Base-by-base conservation (phyloP, 306 rosid genomes). In the Medicago arabica region DNA sequence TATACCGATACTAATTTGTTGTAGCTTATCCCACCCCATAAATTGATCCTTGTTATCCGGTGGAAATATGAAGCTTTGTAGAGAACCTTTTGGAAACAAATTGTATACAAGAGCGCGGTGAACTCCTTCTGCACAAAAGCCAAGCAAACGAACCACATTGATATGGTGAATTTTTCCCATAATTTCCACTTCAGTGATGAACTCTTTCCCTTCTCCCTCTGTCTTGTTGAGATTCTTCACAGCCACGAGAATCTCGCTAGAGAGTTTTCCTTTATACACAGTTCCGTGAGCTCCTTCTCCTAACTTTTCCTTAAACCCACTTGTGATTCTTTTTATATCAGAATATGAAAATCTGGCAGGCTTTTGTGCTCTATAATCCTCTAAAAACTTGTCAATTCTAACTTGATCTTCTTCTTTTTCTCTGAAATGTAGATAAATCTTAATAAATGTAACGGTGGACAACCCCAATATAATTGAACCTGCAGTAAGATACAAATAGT, bases 261-360 rank as follows among this genome's bases (percentile, higher is more conserved):
- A 65, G 49, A 65, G 50, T 5, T 65, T 39, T 9, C 70, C 70
- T 39, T 65, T 39, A 1, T 9, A 65, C 7, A 65, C 70, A 0
- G 70, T 17, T 10, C 70, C 70, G 3, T 65, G 70, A 65, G 70
- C 28, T 39, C 70, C 70, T 9, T 65, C 70, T 13, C 70, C 70
- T 17, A 65, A 1, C 51, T 65, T 65, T 39, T 65, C 70, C 28
- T 65, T 65, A 17, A 65, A 65, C 3, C 50, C 50, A 39, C 4
- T 10, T 0, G 70, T 65, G 70, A 65, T 50, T 2, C 21, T 50
- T 16, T n/a, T 50, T 50, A 50, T 50, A 7, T 50, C 57, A 50
- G 57, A 18, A 12, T 59, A 59, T 4, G 39, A 59, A 25, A 59
- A 59, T 25, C 65, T 59, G n/a, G 65, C 16, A 4, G 65, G 65